Conservation (phyloP, 345 rosid genomes). For the Chamaenerion angustifolium region DNA sequence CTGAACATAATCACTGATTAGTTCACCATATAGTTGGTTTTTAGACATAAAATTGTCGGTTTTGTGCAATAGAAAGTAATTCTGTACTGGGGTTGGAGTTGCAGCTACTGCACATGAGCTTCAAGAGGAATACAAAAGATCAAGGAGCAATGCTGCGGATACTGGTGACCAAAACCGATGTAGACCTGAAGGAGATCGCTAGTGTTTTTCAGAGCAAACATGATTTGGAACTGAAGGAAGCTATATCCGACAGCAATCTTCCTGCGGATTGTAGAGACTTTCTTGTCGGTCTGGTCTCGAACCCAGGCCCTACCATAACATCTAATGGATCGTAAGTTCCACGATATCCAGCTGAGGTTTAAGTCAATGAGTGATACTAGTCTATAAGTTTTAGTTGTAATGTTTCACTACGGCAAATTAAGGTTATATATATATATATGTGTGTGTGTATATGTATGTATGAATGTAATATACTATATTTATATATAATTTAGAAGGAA, state of each 20-base stretch:
- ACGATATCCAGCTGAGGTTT: no score
- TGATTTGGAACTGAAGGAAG: constrained; percentile 27
- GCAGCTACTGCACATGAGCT: constrained; percentile 24
- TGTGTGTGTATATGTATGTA: no score
- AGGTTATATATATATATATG: no score
- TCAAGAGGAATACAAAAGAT: constrained; percentile 20
- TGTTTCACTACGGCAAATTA: no score
- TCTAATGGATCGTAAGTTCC: neutral
- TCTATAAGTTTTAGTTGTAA: no score
- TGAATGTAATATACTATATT: no score
- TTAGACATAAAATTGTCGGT: no score
- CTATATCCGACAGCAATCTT: constrained; percentile 23
- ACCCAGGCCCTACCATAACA: neutral
- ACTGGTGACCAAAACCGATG: constrained; percentile 39
- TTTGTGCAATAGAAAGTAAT: no score
- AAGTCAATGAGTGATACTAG: no score
- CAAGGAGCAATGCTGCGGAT: constrained; percentile 23
- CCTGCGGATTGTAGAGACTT: constrained; percentile 42
- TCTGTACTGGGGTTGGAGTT: neutral
- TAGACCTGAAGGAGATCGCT: constrained; percentile 37
- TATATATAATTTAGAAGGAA: no score
- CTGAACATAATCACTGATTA: no score
- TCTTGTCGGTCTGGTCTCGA: constrained; percentile 29
- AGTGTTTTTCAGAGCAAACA: constrained; percentile 25
- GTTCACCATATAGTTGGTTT: no score